Evolutionary conservation across 176 grass and related monocot genomes (phyloP).

Genomic region (Musa schizocarpa): DNA sequence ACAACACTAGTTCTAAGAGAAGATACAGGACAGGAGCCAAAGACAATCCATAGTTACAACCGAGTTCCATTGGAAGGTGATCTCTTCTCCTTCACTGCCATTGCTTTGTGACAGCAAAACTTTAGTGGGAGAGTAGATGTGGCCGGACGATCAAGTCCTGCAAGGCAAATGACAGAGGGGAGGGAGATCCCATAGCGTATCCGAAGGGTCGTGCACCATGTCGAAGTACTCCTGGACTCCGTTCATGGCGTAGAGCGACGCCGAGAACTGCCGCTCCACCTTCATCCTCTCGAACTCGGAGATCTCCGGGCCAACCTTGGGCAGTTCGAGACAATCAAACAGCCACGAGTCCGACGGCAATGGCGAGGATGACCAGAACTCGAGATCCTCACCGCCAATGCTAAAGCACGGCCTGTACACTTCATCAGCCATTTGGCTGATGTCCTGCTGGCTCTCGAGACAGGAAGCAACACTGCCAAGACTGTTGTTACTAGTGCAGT

Average conservation of each 20-base stretch:
- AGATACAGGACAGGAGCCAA: neutral
- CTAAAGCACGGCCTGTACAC: conserved; percentile 42
- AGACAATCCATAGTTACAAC: neutral
- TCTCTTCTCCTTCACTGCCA: too few species aligned
- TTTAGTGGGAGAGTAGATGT: too few species aligned
- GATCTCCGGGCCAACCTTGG: conserved; percentile 23
- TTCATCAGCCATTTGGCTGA: conserved; percentile 25
- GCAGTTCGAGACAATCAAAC: conserved; percentile 48
- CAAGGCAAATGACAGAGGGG: conserved; percentile 49
- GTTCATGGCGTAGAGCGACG: conserved; percentile 67
- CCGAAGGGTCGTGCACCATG: conserved; percentile 47
- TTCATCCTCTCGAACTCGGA: conserved; percentile 79
- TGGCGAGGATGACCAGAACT: neutral
- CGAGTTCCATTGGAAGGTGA: neutral
- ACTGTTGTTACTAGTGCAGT: conserved; percentile 16
- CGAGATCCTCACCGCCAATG: conserved; percentile 13
- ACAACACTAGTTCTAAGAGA: neutral
- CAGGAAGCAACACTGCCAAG: conserved; percentile 1
- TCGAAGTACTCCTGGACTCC: conserved; percentile 84
- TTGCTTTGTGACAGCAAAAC: too few species aligned
- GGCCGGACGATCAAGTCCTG: conserved; percentile 9
- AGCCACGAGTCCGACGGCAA: conserved; percentile 40
- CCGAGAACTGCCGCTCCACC: conserved; percentile 66
- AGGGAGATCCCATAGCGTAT: conserved; percentile 53
- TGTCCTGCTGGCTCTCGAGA: conserved; percentile 11